Evolutionary conservation across 148 eudicot species (phyloP).

Genomic region (Drosera capensis): DNA sequence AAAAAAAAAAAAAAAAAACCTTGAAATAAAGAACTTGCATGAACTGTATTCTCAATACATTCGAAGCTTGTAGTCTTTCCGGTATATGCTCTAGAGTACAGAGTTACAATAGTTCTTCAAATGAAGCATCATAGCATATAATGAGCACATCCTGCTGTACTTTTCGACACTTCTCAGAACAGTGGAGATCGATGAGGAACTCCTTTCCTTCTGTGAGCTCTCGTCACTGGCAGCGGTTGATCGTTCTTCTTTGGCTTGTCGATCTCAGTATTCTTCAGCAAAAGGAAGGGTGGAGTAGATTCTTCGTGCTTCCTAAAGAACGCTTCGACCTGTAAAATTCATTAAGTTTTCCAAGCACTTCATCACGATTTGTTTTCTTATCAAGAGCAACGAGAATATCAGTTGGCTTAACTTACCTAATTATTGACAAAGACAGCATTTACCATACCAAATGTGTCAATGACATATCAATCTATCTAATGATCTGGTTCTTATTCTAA

Average conservation of each 20-base stretch:
- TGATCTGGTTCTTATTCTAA: background rate
- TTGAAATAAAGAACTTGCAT: too few relatives aligned
- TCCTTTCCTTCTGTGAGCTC: slow-evolving; percentile 30
- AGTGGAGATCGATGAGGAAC: slow-evolving; percentile 27
- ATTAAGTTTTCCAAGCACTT: background rate
- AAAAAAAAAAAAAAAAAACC: too few relatives aligned
- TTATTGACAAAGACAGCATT: background rate
- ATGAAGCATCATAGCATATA: too few relatives aligned
- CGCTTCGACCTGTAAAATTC: slow-evolving; percentile 22
- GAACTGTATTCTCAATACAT: too few relatives aligned
- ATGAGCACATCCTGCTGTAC: too few relatives aligned
- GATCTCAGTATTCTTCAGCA: slow-evolving; percentile 5
- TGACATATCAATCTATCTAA: background rate
- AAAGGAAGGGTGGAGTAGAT: slow-evolving; percentile 15
- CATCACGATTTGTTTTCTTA: background rate
- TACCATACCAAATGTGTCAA: background rate
- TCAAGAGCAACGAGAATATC: background rate
- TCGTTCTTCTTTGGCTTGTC: background rate
- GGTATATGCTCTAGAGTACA: too few relatives aligned
- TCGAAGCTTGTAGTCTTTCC: too few relatives aligned
- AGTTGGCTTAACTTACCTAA: background rate
- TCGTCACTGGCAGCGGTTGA: background rate
- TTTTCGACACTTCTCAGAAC: too few relatives aligned
- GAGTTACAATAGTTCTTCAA: too few relatives aligned
- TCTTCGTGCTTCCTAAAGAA: slow-evolving; percentile 10